Base-by-base conservation (phyloP, 73 alveolate genomes). In the Diophrys sp. region DNA sequence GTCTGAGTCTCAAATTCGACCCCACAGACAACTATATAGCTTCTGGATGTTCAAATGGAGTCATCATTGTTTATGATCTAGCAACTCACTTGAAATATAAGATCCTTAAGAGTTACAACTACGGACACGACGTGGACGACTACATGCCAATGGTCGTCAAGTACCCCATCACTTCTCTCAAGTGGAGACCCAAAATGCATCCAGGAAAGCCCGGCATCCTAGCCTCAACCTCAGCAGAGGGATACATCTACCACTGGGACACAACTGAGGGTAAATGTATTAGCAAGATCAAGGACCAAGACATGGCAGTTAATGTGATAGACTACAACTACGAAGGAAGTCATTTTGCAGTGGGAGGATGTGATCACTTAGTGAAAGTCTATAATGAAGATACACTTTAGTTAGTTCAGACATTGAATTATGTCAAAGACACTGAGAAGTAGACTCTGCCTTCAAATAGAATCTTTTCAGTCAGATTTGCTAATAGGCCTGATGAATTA, bases 321-420 rank as follows among this genome's bases (percentile, higher is more conserved):
- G 99, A 97, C 79, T 97, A 92, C 81, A 90, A 93, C 67, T 85
- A 87, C 32, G 99, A 97, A 83, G 99, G 99, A n/a, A 76, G 84
- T 71, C 71, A 77, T 67, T 96, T 94, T 79, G 98, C 97, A 11
- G 87, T 98, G 14, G 95, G 97, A n/a, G 99, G 99, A 23, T 84
- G 93, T 82, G 99, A 96, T 84, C 81, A 91, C 44, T 84, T 84
- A 77, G 93, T 92, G 57, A 72, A 89, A 54, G 85, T 86, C 32
- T 86, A 86, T 80, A 89, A 86, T 54, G 93, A 86, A 34, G 73
- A 82, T 29, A 87, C 90, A 68, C 75, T 86, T 55, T 78, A 89
- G 70, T 69, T 92, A 33, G 75, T 85, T 29, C 90, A 80, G 28
- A 78, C 84, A 24, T 89, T 89, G 26, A 83, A 90, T 71, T 95